Conservation (phyloP, 2,329 filamentous ascomycete genomes). For the Thielaviopsis populi region DNA sequence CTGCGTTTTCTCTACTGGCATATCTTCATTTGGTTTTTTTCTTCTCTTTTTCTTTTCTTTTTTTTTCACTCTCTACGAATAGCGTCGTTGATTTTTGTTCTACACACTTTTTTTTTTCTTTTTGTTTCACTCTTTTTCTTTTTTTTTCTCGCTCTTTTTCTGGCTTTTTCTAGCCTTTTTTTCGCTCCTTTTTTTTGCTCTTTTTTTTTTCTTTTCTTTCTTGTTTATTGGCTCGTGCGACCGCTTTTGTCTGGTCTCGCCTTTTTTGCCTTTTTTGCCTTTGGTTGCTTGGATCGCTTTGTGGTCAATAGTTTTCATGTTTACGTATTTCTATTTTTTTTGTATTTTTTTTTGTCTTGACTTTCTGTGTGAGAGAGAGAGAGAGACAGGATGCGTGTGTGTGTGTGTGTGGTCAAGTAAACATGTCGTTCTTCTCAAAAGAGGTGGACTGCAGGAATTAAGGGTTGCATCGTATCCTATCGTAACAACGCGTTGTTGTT, state of each 20-base stretch:
- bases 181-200: not conserved
- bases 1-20: not conserved
- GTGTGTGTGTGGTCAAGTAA: no score
- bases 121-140: not conserved
- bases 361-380: no score
- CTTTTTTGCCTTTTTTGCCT: not conserved
- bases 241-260: not conserved
- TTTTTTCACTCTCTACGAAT: conserved; percentile 10
- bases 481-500: no score
- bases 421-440: no score
- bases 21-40: conserved; percentile 5
- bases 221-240: not conserved
- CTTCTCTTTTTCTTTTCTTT: conserved; percentile 11
- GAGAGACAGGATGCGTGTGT: no score
- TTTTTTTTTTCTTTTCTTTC: not conserved
- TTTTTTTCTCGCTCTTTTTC: not conserved
- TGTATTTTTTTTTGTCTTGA: not conserved
- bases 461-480: no score
- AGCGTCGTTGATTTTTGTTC: not conserved
- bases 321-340: not conserved
- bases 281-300: not conserved
- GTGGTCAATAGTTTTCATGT: not conserved
- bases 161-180: not conserved
- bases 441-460: no score
- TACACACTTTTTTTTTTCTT: not conserved